A percentile compares a stretch with the other conserved stretches of the same genome.
Conservation (phyloP, 495 filamentous ascomycete genomes). For the Geoglossum glabrum region DNA sequence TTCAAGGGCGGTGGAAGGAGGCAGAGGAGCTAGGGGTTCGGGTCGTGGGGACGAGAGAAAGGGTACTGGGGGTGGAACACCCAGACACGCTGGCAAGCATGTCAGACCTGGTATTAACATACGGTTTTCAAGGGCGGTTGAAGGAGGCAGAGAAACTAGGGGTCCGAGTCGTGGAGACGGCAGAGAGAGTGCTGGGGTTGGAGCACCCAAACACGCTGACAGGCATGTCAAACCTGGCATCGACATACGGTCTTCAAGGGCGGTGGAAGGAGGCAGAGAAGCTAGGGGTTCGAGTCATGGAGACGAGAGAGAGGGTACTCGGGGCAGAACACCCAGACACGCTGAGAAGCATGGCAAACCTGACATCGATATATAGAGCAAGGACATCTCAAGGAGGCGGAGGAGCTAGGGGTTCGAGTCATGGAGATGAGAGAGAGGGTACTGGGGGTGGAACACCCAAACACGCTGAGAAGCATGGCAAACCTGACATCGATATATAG, state of each 20-base stretch:
- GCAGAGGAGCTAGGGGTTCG: neutral
- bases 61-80: neutral
- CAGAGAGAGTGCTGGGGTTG: neutral
- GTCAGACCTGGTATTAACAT: neutral
- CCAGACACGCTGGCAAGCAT: constrained; percentile 2
- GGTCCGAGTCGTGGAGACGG: neutral
- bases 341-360: constrained; percentile 1
- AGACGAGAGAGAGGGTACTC: too few relatives aligned
- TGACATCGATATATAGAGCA: neutral
- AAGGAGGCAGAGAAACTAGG: neutral
- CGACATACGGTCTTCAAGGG: neutral
- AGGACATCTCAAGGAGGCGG: neutral
- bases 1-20: neutral
- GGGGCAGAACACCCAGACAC: constrained; percentile 1
- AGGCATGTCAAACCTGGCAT: constrained; percentile 2
- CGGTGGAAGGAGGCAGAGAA: too few relatives aligned
- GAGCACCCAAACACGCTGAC: constrained; percentile 3
- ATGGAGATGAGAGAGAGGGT: neutral
- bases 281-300: too few relatives aligned
- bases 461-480: neutral
- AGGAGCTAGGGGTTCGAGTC: neutral
- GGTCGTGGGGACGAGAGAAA: neutral
- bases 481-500: neutral
- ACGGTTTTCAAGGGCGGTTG: too few relatives aligned
- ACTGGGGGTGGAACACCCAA: neutral